Evolutionary conservation across 1,284 basidiomycete genomes (phyloP).

Genomic region (Phlebopus sp.): DNA sequence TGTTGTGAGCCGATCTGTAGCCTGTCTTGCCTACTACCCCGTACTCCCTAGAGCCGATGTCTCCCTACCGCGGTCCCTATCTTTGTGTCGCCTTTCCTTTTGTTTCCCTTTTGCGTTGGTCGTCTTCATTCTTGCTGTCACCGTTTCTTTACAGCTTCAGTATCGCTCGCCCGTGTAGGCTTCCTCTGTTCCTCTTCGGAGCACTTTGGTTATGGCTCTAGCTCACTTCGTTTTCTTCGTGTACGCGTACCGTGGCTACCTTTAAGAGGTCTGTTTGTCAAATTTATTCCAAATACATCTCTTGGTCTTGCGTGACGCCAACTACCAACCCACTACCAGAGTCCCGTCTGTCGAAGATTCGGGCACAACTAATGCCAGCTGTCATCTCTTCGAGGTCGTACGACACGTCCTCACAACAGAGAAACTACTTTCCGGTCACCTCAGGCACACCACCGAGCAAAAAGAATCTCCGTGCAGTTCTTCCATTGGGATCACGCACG

Average conservation of each 20-base stretch:
- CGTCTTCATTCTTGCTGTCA: slow-evolving; percentile 29
- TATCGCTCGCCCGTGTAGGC: slow-evolving; percentile 9
- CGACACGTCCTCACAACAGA: no score
- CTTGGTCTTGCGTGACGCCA: neutral
- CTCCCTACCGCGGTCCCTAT: slow-evolving; percentile 21
- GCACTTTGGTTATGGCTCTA: slow-evolving; percentile 7
- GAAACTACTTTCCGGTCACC: no score
- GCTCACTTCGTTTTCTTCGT: slow-evolving; percentile 5
- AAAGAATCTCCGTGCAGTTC: slow-evolving; percentile 14
- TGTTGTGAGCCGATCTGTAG: slow-evolving; percentile 28
- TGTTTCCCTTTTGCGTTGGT: slow-evolving; percentile 3
- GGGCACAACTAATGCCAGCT: no score
- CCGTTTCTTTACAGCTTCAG: slow-evolving; percentile 8
- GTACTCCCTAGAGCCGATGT: slow-evolving; percentile 6
- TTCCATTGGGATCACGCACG: slow-evolving; percentile 9
- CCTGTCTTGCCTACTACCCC: slow-evolving; percentile 17
- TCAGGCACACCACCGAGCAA: slow-evolving; percentile 21
- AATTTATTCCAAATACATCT: slow-evolving; percentile 8
- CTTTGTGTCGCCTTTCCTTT: slow-evolving; percentile 14
- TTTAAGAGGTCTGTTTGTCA: slow-evolving; percentile 18
- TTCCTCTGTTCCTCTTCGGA: slow-evolving; percentile 13
- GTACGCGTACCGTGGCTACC: slow-evolving; percentile 10
- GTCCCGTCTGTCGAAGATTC: no score
- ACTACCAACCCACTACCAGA: no score
- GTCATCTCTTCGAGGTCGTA: no score